phyloP scores from a whole-genome alignment of 148 eudicot species.

The Persicaria tinctoria region DNA sequence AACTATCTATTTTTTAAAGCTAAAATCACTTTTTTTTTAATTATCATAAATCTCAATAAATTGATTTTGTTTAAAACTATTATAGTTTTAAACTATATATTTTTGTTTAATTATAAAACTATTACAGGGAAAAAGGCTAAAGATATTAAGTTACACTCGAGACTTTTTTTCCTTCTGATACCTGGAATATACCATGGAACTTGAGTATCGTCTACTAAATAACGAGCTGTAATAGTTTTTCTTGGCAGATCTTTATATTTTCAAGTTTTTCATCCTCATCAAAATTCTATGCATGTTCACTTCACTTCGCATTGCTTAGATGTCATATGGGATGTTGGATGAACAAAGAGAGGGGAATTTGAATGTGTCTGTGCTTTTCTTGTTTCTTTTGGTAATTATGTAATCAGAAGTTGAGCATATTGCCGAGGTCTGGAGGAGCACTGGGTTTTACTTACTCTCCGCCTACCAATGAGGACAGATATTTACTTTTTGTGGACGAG shows the following conservation, averaged over 20 bases:
- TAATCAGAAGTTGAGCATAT: constrained; percentile 83
- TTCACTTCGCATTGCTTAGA: background rate
- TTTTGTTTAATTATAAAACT: too few species aligned
- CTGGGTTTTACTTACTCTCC: constrained; percentile 92
- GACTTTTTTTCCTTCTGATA: background rate
- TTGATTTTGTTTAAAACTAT: too few species aligned
- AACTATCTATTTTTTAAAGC: too few species aligned
- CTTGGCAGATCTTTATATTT: background rate
- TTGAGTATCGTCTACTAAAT: background rate
- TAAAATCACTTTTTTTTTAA: too few species aligned
- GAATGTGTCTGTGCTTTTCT: constrained; percentile 16
- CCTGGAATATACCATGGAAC: background rate
- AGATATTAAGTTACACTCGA: background rate
- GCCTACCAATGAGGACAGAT: constrained; percentile 87
- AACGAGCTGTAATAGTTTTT: background rate
- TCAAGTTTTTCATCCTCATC: background rate
- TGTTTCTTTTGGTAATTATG: background rate
- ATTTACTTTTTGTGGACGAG: constrained; percentile 87
- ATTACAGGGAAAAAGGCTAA: too few species aligned
- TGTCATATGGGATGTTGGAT: background rate
- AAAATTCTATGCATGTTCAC: background rate
- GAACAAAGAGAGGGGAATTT: background rate
- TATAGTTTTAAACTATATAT: too few species aligned
- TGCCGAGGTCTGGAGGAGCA: constrained; percentile 95
- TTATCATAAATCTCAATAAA: too few species aligned